A percentile compares a stretch with the other conserved stretches of the same genome.
Evolutionary conservation across 2,329 filamentous ascomycete species (phyloP).

Genomic region (Madurella fahalii): DNA sequence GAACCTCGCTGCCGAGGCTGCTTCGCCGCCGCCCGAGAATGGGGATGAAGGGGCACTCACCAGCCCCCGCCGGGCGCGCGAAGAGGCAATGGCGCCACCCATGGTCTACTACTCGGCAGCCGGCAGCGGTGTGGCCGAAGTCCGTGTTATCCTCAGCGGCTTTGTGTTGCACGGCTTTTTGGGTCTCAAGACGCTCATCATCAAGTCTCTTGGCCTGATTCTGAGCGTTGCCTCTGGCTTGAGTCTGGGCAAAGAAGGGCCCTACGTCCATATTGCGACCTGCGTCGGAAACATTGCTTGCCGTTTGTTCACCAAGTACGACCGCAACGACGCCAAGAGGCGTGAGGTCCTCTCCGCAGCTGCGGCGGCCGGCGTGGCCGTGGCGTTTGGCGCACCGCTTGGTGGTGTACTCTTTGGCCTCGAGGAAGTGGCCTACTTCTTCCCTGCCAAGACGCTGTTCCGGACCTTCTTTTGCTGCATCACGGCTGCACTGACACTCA

Average conservation of each 20-base stretch:
- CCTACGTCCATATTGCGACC: conserved; percentile 95
- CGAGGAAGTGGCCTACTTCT: conserved; percentile 96
- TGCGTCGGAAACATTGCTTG: conserved; percentile 95
- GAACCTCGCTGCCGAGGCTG: conserved; percentile 70
- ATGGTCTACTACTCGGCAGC: conserved; percentile 96
- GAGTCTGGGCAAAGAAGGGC: conserved; percentile 89
- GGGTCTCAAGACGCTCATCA: conserved; percentile 76
- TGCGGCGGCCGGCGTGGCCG: conserved; percentile 85
- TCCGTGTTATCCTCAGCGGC: conserved; percentile 95
- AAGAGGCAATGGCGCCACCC: conserved; percentile 47
- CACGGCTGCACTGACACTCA: conserved; percentile 81
- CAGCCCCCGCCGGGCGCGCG: conserved; percentile 38
- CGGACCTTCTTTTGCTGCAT: conserved; percentile 98
- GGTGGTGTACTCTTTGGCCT: conserved; percentile 89
- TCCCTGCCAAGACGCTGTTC: conserved; percentile 95
- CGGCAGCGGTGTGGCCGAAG: conserved; percentile 93
- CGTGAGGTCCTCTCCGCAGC: conserved; percentile 91
- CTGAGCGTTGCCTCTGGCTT: conserved; percentile 89
- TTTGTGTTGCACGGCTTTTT: conserved; percentile 96
- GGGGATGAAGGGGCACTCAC: conserved; percentile 40
- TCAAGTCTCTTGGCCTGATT: conserved; percentile 80
- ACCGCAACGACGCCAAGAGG: conserved; percentile 87
- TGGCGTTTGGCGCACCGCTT: conserved; percentile 85
- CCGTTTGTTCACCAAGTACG: conserved; percentile 91
- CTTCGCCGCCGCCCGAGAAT: conserved; percentile 37